Evolutionary conservation across 2,329 filamentous ascomycete genomes (phyloP).

Genomic region (Colletotrichum ledebouriae): DNA sequence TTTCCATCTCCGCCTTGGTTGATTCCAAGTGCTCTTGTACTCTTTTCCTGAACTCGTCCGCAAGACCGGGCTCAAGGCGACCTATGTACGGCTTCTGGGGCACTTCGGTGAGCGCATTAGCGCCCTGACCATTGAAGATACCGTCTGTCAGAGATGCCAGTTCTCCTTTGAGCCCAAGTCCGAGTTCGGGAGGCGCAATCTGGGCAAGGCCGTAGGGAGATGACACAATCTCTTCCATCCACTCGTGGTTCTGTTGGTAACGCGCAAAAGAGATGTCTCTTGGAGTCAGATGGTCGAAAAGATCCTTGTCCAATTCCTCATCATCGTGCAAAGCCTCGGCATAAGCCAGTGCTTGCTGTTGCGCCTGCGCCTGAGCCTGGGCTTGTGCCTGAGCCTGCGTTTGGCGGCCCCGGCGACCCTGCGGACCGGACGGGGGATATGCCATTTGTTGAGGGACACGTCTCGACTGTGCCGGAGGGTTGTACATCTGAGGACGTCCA

Average conservation of each 20-base stretch:
- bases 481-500: constrained; percentile 65
- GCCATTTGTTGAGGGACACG: constrained; percentile 72
- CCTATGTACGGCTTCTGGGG: constrained; percentile 73
- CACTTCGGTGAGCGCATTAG: constrained; percentile 59
- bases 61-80: constrained; percentile 79
- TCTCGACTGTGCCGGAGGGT: constrained; percentile 56
- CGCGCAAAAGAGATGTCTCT: constrained; percentile 88
- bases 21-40: constrained; percentile 79
- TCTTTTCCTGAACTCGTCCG: constrained; percentile 86
- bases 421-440: constrained; percentile 68
- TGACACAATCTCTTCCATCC: constrained; percentile 97
- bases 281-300: constrained; percentile 91
- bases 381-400: constrained; percentile 58
- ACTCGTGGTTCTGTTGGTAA: constrained; percentile 96
- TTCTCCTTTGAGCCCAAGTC: constrained; percentile 86
- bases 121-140: constrained; percentile 79
- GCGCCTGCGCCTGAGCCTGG: constrained; percentile 50
- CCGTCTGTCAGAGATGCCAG: constrained; percentile 85
- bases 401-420: constrained; percentile 36
- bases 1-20: constrained; percentile 85
- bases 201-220: constrained; percentile 89
- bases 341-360: constrained; percentile 43
- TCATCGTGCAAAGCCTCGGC: constrained; percentile 68
- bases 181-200: constrained; percentile 88
- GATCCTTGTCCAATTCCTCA: constrained; percentile 84